A percentile compares a stretch with the other conserved stretches of the same genome.
phyloP scores from a whole-genome alignment of 768 basidiomycete genomes.

The Chalciporus chontae region DNA sequence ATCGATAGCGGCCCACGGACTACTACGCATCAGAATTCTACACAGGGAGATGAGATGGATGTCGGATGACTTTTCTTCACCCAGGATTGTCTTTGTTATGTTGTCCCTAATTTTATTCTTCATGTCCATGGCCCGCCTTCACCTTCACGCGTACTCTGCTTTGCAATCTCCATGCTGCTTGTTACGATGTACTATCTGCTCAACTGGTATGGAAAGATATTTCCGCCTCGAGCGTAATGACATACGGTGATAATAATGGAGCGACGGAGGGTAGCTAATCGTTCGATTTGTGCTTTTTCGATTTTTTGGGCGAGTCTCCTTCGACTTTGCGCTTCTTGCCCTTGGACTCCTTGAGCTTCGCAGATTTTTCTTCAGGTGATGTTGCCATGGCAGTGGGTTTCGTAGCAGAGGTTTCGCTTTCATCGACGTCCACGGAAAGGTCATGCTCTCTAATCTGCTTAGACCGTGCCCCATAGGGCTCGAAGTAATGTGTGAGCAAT shows the following conservation, averaged over 20 bases:
- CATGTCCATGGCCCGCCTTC: slow-evolving; percentile 25
- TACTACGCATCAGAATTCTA: slow-evolving; percentile 40
- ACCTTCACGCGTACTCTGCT: slow-evolving; percentile 23
- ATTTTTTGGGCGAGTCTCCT: slow-evolving; percentile 44
- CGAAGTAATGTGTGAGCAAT: slow-evolving; percentile 58
- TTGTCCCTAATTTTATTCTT: slow-evolving; percentile 24
- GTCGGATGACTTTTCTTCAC: slow-evolving; percentile 43
- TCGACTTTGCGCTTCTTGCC: slow-evolving; percentile 47
- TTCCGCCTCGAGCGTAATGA: slow-evolving; percentile 5
- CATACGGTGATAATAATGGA: background rate
- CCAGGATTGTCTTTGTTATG: slow-evolving; percentile 3
- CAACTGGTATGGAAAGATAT: slow-evolving; percentile 8
- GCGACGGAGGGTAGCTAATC: slow-evolving; percentile 4
- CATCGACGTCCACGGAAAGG: background rate
- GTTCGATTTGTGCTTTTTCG: slow-evolving; percentile 41
- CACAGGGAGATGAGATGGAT: slow-evolving; percentile 62
- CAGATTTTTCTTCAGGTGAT: background rate
- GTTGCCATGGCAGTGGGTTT: slow-evolving; percentile 6
- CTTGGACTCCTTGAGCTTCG: slow-evolving; percentile 25
- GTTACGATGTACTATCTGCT: slow-evolving; percentile 18
- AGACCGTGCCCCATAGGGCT: slow-evolving; percentile 54
- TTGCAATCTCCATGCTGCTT: slow-evolving; percentile 21
- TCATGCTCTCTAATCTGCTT: background rate
- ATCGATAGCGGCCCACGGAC: slow-evolving; percentile 27
- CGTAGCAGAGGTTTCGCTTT: slow-evolving; percentile 15